Percentiles rank a stretch among this genome's conserved stretches.
phyloP scores from a whole-genome alignment of 768 basidiomycete species.

The Russula earlei region DNA sequence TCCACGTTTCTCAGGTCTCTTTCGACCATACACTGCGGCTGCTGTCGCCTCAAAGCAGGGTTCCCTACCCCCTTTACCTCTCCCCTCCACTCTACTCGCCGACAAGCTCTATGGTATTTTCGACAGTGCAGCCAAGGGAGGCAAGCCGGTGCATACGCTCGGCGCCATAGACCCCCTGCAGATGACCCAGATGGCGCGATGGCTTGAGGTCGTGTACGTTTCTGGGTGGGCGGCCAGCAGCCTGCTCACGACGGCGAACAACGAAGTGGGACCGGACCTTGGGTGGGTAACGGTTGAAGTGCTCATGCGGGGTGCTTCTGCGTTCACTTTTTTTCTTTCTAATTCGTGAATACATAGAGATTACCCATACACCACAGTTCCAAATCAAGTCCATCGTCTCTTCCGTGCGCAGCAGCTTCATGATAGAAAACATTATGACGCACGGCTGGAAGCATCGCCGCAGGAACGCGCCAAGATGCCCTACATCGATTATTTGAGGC shows the following conservation, averaged over 20 bases:
- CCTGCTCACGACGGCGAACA: conserved; percentile 79
- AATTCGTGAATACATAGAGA: conserved; percentile 42
- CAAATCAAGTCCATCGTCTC: conserved; percentile 88
- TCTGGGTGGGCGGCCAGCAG: conserved; percentile 89
- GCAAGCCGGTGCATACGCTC: conserved; percentile 78
- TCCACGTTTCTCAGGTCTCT: conserved; percentile 63
- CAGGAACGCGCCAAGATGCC: conserved; percentile 62
- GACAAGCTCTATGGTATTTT: conserved; percentile 76
- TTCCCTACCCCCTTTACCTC: conserved; percentile 66
- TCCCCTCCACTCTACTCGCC: conserved; percentile 69
- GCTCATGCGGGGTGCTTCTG: too few species aligned
- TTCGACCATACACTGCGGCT: conserved; percentile 71
- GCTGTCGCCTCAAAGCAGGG: conserved; percentile 87
- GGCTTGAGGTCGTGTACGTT: conserved; percentile 85
- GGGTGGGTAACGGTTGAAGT: conserved; percentile 47
- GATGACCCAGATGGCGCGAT: conserved; percentile 87
- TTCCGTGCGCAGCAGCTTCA: conserved; percentile 89
- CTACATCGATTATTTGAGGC: conserved; percentile 80
- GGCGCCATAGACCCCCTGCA: conserved; percentile 91
- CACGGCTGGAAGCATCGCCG: conserved; percentile 55
- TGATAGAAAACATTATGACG: conserved; percentile 89
- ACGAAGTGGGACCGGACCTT: conserved; percentile 88
- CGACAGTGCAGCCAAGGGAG: conserved; percentile 48
- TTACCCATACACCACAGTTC: conserved; percentile 93
- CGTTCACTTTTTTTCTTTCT: background rate